Percentiles rank a stretch among this genome's conserved stretches.
phyloP scores from a whole-genome alignment of 352 stramenopile genomes.

The Globisporangium orthogonon region DNA sequence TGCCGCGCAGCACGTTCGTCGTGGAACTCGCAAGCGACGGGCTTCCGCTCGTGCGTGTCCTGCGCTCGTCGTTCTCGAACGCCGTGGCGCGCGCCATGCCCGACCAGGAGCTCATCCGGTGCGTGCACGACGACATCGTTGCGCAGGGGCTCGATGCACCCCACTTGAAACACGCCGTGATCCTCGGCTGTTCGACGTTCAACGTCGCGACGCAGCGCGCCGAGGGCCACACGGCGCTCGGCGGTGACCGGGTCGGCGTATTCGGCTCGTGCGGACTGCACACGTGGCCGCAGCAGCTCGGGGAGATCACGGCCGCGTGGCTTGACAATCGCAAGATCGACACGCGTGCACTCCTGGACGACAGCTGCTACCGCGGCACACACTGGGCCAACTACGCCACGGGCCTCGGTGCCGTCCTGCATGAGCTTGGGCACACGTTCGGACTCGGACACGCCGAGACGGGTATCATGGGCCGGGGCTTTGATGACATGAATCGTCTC shows the following conservation, averaged over 20 bases:
- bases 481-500: slow-evolving; percentile 69
- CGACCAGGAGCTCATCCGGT: slow-evolving; percentile 51
- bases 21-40: slow-evolving; percentile 43
- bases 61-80: slow-evolving; percentile 53
- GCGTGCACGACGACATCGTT: slow-evolving; percentile 49
- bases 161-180: slow-evolving; percentile 61
- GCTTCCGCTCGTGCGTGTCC: slow-evolving; percentile 40
- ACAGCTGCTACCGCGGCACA: slow-evolving; percentile 52
- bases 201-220: slow-evolving; percentile 40
- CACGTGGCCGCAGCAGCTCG: slow-evolving; percentile 44
- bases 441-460: slow-evolving; percentile 44
- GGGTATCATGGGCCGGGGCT: slow-evolving; percentile 64
- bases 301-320: slow-evolving; percentile 40
- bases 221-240: slow-evolving; percentile 52
- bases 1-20: slow-evolving; percentile 42
- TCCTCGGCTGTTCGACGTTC: slow-evolving; percentile 60
- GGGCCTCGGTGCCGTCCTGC: slow-evolving; percentile 54
- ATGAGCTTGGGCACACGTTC: slow-evolving; percentile 61
- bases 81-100: slow-evolving; percentile 32
- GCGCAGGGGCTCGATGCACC: slow-evolving; percentile 22
- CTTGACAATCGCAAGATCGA: slow-evolving; percentile 58
- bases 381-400: slow-evolving; percentile 63
- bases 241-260: slow-evolving; percentile 44
- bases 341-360: slow-evolving; percentile 35
- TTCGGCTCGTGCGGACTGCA: slow-evolving; percentile 69